Base-by-base conservation (phyloP, 83 land plant genomes). In the Diphasiastrum complanatum region DNA sequence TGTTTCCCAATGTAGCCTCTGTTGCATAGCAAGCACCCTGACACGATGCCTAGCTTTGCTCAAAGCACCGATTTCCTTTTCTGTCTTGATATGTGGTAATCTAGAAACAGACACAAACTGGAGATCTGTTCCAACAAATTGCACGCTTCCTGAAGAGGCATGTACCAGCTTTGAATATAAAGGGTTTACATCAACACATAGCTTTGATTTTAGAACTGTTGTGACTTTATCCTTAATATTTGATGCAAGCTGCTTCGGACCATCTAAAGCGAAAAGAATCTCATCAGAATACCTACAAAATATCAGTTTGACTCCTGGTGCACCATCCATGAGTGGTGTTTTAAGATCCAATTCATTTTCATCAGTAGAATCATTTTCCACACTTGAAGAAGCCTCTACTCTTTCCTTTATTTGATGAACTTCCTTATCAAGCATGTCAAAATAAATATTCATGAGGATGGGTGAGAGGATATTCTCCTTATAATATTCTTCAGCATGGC, bases 261-360 rank as follows among this genome's bases (percentile, higher is more conserved):
- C 89, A 2, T 85, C 78, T 2, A 82, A 79, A 4, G 72, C 69
- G 1, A 85, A 62, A 50, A 85, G 40, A 33, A 85, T 79, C 66
- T 85, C 83, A 79, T 85, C 86, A 59, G 79, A 59, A 35, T 85
- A 85, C 49, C 89, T 65, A 36, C 85, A 77, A 0, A 72, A 80
- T 74, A 70, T 79, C 24, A 85, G 47, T 56, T 76, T 82, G 18
- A 69, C 43, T 34, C 24, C 54, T 5, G 72, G 35, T 40, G n/a
- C 47, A 37, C 41, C 24, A 25, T 46, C 33, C 33, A 18, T 10
- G 1, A 29, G 12, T 43, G 40, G 60, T 4, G 40, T 29, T 2
- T 61, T 47, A 33, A 29, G 51, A 40, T 72, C 32, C 14, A 30
- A 30, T 22, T 5, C 48, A 43, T 32, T 28, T 48, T 58, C 75